Evolutionary conservation across 179 eudicot genomes (phyloP), one percentile per base, ranked within the genome.

Genomic region (Spergularia azorica): DNA sequence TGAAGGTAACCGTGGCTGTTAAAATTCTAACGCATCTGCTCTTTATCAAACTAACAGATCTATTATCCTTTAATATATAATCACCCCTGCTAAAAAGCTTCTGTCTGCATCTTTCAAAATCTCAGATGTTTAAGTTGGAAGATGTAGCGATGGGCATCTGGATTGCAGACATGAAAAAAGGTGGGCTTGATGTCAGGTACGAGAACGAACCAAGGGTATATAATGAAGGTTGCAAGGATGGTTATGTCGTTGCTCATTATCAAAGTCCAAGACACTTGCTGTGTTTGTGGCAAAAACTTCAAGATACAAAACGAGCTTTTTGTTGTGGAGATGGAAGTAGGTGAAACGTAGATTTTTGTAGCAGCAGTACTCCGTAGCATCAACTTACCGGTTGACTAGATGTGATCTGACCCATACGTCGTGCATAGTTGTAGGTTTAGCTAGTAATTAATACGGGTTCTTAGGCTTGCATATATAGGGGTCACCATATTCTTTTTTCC

Each of bases 131-230:
- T 70, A 95, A 93, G 77, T 86, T 95, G 74, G 98, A 95, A 86
- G 98, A 95, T 63, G 98, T 95, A 20, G 96, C 97, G 54, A 93
- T 92, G 97, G 98, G 97, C 36, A 90, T 95, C 59, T 92, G 98
- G 98, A 91, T 95, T 11, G 88, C 84, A 2, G 96, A 90, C 57
- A 72, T 91, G 92, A 86, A 87, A 84, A 89, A 90, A 80, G 84
- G 82, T 43, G 98, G 98, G 48, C 68, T 89, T 46, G 74, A 88
- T 51, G 89, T 95, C 13, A 83, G 78, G 74, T 95, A 95, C 61
- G 89, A 89, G 84, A 87, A 75, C 43, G 97, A 95, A 4, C 86
- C 80, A 57, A 82, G 97, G 80, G 85, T 93, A 66, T 85, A 76
- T 67, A 87, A 74, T 3, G 95, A 85, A 73, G 97, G 97, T 8